These are phyloP conservation scores for Naganishia randhawae DNA, from an alignment of 768 basidiomycete genomes.

Conservation along the genomic window DNA sequence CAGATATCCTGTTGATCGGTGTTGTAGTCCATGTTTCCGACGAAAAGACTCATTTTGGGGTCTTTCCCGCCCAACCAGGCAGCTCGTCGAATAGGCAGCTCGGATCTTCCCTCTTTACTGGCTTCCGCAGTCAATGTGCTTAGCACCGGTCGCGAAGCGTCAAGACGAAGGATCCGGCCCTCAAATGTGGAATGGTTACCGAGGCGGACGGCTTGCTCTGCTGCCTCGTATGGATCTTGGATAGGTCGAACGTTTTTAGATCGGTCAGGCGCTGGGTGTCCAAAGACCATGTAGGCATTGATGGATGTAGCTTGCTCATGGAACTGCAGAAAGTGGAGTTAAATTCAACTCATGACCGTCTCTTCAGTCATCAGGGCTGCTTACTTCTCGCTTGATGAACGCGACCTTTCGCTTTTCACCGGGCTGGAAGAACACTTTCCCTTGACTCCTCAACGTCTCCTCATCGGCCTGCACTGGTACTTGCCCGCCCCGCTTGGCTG, in stretches of 20 bases:
- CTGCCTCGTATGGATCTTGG: slow-evolving; percentile 60
- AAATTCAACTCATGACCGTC: neutral
- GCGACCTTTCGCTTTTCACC: slow-evolving; percentile 88
- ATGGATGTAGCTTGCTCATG: slow-evolving; percentile 71
- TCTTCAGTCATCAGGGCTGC: slow-evolving; percentile 20
- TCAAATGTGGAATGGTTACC: slow-evolving; percentile 71
- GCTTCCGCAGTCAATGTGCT: slow-evolving; percentile 39
- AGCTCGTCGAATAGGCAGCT: slow-evolving; percentile 45
- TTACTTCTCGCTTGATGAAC: slow-evolving; percentile 74
- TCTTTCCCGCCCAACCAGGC: slow-evolving; percentile 54
- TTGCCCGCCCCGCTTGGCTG: slow-evolving; percentile 55
- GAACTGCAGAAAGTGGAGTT: slow-evolving; percentile 54
- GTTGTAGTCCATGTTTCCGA: slow-evolving; percentile 89
- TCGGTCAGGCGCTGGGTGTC: slow-evolving; percentile 57
- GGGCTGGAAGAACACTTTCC: slow-evolving; percentile 66
- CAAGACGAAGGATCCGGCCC: slow-evolving; percentile 74
- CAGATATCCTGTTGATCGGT: slow-evolving; percentile 85
- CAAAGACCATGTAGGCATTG: slow-evolving; percentile 89
- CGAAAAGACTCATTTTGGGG: slow-evolving; percentile 78
- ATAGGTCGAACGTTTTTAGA: slow-evolving; percentile 50
- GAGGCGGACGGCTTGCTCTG: slow-evolving; percentile 58
- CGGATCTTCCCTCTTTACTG: slow-evolving; percentile 38
- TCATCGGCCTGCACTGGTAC: slow-evolving; percentile 54
- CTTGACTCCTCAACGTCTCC: slow-evolving; percentile 40
- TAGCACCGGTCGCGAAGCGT: slow-evolving; percentile 57